Evolutionary conservation across 768 basidiomycete species (phyloP), one percentile per base, ranked within the genome.

Genomic region (Auricularia sp.): DNA sequence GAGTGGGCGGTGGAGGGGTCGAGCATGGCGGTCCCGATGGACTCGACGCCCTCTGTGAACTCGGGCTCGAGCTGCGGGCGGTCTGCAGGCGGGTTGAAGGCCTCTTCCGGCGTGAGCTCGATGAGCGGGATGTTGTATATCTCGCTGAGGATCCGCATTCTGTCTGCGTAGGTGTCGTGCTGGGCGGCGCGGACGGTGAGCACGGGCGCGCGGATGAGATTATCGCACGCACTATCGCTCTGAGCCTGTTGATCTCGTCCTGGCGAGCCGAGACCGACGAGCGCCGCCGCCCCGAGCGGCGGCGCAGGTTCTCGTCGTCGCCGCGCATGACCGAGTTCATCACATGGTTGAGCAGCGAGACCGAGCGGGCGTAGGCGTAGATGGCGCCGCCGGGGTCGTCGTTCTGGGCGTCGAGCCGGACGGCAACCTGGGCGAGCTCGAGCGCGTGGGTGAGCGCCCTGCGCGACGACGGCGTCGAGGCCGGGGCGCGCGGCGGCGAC

Each of bases 81-180:
- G 7, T 36, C 61, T 29, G 61, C 29, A 29, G 29, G 23, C 21
- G 14, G 6, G 36, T 62, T 62, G 61, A 62, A 42, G 61, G 61
- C 61, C 35, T 62, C 61, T 43, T 63, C 62, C 8, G 62, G 47
- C 12, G 43, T 23, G 36, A 62, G 61, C 56, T 29, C 34, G 6
- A 59, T 59, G 56, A 59, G 82, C 33, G 89, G 89, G 73, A 93
- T 91, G 73, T 85, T 88, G 78, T 93, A 93, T 67, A 93, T 92
- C 68, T 91, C 81, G 70, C 89, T 90, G 64, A 96, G 82, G 71
- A 95, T 93, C 71, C 90, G 89, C 88, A 96, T 93, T 62, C 93
- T 85, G 74, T 96, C 91, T 65, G 90, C 91, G 74, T 96, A 96
- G 8, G 93, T 95, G 74, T 96, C 93, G 72, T 95, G 93, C 93